Conservation (phyloP, 441 rosid genomes). For the Dalechampia spathulata region DNA sequence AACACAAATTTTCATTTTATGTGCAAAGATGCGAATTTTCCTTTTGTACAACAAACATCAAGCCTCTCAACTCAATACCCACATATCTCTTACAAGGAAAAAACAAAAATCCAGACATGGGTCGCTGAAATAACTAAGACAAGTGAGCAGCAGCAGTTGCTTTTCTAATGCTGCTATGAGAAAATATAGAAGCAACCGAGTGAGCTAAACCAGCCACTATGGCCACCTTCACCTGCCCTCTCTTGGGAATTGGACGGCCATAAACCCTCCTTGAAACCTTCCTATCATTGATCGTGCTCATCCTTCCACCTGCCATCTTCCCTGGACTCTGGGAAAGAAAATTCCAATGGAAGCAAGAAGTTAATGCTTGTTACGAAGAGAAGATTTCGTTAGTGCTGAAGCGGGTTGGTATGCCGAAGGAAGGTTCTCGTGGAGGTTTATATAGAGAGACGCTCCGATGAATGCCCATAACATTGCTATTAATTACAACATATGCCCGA, state of each 20-base stretch:
- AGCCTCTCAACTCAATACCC: not conserved
- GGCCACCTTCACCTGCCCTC: conserved; percentile 58
- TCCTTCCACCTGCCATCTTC: conserved; percentile 22
- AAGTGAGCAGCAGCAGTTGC: conserved; percentile 21
- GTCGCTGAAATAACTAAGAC: conserved; percentile 5
- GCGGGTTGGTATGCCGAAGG: not conserved
- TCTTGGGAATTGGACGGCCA: conserved; percentile 52
- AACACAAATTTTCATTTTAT: not conserved
- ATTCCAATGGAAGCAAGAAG: too few relatives aligned
- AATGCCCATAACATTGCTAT: not conserved
- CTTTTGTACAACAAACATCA: conserved; percentile 3
- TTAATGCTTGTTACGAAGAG: too few relatives aligned
- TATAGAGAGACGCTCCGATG: not conserved
- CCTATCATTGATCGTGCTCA: conserved; percentile 11
- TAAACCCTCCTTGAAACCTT: conserved; percentile 19
- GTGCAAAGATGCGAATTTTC: not conserved
- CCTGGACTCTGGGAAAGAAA: too few relatives aligned
- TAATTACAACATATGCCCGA: conserved; percentile 2
- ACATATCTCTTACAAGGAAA: not conserved
- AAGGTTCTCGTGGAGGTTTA: not conserved
- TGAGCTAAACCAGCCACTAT: conserved; percentile 42
- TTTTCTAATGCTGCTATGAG: conserved; percentile 9
- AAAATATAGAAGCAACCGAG: conserved; percentile 43
- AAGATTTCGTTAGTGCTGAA: too few relatives aligned
- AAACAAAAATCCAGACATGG: not conserved